Conservation (phyloP, 306 rosid genomes). For the Mimosa bimucronata region DNA sequence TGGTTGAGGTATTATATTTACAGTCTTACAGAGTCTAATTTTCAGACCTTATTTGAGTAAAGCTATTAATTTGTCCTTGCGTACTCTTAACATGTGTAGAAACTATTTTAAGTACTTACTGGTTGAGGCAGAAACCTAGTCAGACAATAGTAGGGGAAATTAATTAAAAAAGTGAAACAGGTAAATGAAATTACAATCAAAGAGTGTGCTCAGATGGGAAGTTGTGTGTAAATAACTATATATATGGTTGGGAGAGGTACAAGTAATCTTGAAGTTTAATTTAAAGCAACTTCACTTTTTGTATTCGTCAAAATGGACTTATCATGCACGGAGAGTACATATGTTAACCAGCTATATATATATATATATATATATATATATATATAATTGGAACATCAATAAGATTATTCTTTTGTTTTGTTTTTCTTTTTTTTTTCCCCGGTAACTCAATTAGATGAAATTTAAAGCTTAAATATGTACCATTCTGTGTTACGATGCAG, state of each 20-base stretch:
- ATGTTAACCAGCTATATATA: neutral
- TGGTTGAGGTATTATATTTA: too few species aligned
- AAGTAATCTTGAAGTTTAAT: neutral
- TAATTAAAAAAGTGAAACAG: too few species aligned
- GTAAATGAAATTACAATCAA: neutral
- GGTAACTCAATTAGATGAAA: neutral
- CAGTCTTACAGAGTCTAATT: neutral
- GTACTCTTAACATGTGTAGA: neutral
- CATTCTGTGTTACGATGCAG: neutral
- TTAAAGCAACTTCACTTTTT: neutral
- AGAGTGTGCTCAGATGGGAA: neutral
- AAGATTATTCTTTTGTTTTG: too few species aligned
- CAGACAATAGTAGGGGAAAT: neutral
- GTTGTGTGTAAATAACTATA: too few species aligned
- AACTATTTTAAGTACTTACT: neutral
- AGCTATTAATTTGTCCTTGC: neutral
- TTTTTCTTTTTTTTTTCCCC: too few species aligned
- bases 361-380: too few species aligned
- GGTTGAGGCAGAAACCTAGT: neutral
- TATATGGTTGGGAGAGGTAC: neutral
- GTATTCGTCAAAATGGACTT: neutral
- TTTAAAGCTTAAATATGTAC: neutral
- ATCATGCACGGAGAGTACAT: neutral
- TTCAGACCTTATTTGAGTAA: neutral
- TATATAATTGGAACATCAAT: neutral